phyloP scores from a whole-genome alignment of 2,329 filamentous ascomycete species.

The Tolypocladium inflatum region DNA sequence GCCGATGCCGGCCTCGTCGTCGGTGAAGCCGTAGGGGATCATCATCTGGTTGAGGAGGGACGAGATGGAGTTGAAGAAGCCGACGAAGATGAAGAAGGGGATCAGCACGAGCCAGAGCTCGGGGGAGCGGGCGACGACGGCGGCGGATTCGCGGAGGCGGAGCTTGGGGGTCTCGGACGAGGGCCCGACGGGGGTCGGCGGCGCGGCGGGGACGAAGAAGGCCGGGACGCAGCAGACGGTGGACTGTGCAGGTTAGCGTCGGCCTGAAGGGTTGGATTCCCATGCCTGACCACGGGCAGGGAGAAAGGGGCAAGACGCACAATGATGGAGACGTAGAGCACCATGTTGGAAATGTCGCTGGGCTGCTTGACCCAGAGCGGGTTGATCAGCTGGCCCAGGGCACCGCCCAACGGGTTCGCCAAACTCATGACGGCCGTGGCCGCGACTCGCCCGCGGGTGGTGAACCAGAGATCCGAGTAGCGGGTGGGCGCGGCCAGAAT shows the following conservation, averaged over 20 bases:
- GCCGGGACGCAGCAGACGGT: slow-evolving; percentile 55
- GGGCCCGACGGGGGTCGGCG: slow-evolving; percentile 68
- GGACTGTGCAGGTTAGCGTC: slow-evolving; percentile 13
- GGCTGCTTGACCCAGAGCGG: slow-evolving; percentile 62
- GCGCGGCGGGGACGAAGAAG: slow-evolving; percentile 68
- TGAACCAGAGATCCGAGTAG: slow-evolving; percentile 95
- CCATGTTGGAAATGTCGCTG: slow-evolving; percentile 64
- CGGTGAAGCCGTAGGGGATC: slow-evolving; percentile 71
- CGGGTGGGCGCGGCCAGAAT: slow-evolving; percentile 80
- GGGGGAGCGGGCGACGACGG: slow-evolving; percentile 43
- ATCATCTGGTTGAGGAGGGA: slow-evolving; percentile 87
- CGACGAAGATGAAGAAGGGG: slow-evolving; percentile 78
- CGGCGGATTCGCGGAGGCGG: slow-evolving; percentile 38
- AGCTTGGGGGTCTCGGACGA: slow-evolving; percentile 53
- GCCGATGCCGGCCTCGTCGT: slow-evolving; percentile 79
- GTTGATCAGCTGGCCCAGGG: slow-evolving; percentile 77
- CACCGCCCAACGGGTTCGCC: slow-evolving; percentile 84
- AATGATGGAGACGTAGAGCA: slow-evolving; percentile 77
- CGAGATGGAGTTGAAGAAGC: slow-evolving; percentile 87
- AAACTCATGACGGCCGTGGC: slow-evolving; percentile 79
- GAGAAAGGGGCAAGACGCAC: slow-evolving; percentile 37
- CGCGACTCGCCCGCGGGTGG: slow-evolving; percentile 68
- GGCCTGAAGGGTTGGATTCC: too few species aligned
- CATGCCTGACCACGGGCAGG: not conserved
- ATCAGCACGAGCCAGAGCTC: slow-evolving; percentile 75